Evolutionary conservation across 352 stramenopile species (phyloP).

Genomic region (Globisporangium megalacanthum): DNA sequence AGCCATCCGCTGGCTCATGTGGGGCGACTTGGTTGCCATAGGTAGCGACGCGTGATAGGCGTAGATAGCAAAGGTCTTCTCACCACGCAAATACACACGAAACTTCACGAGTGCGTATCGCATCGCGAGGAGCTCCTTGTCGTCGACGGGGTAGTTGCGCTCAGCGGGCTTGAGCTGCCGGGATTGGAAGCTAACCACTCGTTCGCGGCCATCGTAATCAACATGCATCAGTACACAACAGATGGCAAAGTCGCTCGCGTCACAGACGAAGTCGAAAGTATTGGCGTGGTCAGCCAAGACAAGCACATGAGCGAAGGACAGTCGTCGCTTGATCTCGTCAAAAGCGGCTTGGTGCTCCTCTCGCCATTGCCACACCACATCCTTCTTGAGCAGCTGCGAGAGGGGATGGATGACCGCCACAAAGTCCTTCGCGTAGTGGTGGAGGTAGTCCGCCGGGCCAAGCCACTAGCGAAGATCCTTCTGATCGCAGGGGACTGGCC

Average conservation of each 20-base stretch:
- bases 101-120: conserved; percentile 26
- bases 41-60: conserved; percentile 15
- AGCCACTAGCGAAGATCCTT: conserved; percentile 15
- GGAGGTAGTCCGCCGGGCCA: conserved; percentile 17
- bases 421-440: conserved; percentile 19
- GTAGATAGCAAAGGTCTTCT: conserved; percentile 16
- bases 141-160: conserved; percentile 1
- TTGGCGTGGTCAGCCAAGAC: conserved; percentile 6
- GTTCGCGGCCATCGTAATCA: not conserved
- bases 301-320: conserved; percentile 8
- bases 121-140: conserved; percentile 16
- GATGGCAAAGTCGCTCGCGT: conserved; percentile 17
- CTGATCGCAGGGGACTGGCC: conserved; percentile 2
- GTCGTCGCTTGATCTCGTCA: conserved; percentile 10
- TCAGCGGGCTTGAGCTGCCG: conserved; percentile 19
- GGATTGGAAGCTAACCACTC: conserved; percentile 14
- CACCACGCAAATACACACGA: conserved; percentile 18
- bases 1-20: conserved; percentile 11
- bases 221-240: conserved; percentile 6
- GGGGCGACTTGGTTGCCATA: not conserved
- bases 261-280: conserved; percentile 18
- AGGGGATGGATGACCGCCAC: conserved; percentile 5
- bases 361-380: conserved; percentile 8
- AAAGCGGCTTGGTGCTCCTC: conserved; percentile 15
- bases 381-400: conserved; percentile 17